phyloP scores from a whole-genome alignment of 2,329 filamentous ascomycete genomes.

The Phyllosticta paracitricarpa region DNA sequence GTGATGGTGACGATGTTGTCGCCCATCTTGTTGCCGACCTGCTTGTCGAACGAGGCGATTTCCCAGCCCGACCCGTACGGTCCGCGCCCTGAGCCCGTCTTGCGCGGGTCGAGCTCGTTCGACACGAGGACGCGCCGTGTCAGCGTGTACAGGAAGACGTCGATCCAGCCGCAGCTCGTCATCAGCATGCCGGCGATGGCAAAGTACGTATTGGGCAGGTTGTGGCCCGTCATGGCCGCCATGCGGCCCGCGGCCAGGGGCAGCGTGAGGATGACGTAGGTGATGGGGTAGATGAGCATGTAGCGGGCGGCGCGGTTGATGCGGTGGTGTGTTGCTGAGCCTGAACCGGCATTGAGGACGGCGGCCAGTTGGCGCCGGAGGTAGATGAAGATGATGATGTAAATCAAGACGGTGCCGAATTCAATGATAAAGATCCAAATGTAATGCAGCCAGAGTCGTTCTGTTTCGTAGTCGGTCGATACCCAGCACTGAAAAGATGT shows the following conservation, averaged over 20 bases:
- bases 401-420: conserved; percentile 27
- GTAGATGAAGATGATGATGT: conserved; percentile 11
- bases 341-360: conserved; percentile 19
- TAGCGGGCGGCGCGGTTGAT: conserved; percentile 40
- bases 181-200: conserved; percentile 51
- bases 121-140: conserved; percentile 31
- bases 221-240: conserved; percentile 26
- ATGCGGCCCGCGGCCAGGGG: conserved; percentile 45
- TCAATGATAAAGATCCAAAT: conserved; percentile 46
- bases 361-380: conserved; percentile 27
- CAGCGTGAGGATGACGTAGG: conserved; percentile 56
- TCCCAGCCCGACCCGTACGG: conserved; percentile 9
- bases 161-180: conserved; percentile 36
- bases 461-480: conserved; percentile 30
- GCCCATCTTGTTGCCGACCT: not conserved
- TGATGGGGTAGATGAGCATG: conserved; percentile 55
- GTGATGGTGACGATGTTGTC: conserved; percentile 11
- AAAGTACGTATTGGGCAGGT: conserved; percentile 46
- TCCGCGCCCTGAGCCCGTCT: not conserved
- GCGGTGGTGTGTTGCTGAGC: conserved; percentile 17
- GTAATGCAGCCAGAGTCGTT: conserved; percentile 43
- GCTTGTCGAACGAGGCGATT: conserved; percentile 10
- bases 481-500: conserved; percentile 39
- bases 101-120: conserved; percentile 16
- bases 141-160: conserved; percentile 33